These are phyloP conservation scores for Tolypocladium paradoxum DNA, from an alignment of 2,329 filamentous ascomycete species.

Conservation along the genomic window DNA sequence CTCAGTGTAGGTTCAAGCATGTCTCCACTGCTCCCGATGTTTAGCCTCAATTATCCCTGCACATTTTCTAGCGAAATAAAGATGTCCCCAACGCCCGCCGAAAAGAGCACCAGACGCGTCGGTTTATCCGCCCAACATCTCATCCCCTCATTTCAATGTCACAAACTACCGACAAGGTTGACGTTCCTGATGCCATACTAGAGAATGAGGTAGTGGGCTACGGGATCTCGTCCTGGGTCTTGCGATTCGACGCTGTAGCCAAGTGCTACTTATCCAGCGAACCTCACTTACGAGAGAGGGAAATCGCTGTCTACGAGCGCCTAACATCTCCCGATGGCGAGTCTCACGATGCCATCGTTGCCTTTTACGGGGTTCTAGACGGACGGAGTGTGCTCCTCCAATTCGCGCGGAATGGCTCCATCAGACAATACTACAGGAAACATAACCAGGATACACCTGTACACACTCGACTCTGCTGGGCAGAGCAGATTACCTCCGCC, in stretches of 20 bases:
- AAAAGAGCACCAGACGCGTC: too few species aligned
- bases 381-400: neutral
- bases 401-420: neutral
- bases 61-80: too few species aligned
- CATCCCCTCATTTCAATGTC: neutral
- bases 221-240: neutral
- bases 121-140: neutral
- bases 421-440: neutral
- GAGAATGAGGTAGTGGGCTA: neutral
- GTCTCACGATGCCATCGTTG: neutral
- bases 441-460: neutral
- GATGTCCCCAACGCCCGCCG: too few species aligned
- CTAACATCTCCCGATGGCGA: neutral
- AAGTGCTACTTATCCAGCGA: neutral
- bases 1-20: too few species aligned
- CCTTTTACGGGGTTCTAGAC: neutral
- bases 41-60: too few species aligned
- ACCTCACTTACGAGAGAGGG: neutral
- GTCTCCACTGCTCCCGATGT: too few species aligned
- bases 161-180: neutral
- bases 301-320: neutral
- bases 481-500: neutral
- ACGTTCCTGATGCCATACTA: neutral
- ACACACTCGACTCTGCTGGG: neutral
- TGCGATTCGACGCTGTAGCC: neutral